A percentile compares a stretch with the other conserved stretches of the same genome.
Evolutionary conservation across 768 basidiomycete genomes (phyloP).

Genomic region (Kwoniella sp.): DNA sequence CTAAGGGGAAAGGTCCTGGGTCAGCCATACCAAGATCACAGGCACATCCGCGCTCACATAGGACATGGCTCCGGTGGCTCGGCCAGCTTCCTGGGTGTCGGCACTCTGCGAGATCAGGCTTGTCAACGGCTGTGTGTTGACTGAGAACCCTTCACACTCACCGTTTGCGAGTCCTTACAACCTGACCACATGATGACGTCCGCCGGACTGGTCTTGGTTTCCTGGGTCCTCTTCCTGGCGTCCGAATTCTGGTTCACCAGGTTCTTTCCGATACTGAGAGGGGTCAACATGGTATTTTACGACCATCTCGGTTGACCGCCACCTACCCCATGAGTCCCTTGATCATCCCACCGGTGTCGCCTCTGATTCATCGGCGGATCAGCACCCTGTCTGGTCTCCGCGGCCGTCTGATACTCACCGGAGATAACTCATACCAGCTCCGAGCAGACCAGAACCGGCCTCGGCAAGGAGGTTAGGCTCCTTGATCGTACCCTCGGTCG

Average conservation of each 20-base stretch:
- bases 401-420: constrained; percentile 28
- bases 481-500: constrained; percentile 90
- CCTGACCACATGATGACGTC: constrained; percentile 62
- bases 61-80: constrained; percentile 56
- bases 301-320: neutral
- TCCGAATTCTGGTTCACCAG: constrained; percentile 63
- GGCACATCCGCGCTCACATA: constrained; percentile 36
- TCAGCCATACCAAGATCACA: neutral
- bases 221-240: constrained; percentile 60
- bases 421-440: constrained; percentile 67
- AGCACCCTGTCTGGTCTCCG: too few species aligned
- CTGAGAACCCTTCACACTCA: constrained; percentile 9
- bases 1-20: constrained; percentile 10
- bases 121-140: neutral
- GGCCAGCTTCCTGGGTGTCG: constrained; percentile 53
- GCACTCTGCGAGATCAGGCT: constrained; percentile 40
- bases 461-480: constrained; percentile 84
- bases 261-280: constrained; percentile 64
- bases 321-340: constrained; percentile 61
- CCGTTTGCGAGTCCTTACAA: constrained; percentile 53
- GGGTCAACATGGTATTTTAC: too few species aligned
- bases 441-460: constrained; percentile 80
- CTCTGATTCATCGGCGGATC: constrained; percentile 50
- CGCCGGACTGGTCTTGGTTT: constrained; percentile 67
- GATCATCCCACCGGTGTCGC: constrained; percentile 76